These are phyloP conservation scores for Cytospora piceae DNA, from an alignment of 2,329 filamentous ascomycete genomes.

Conservation along the genomic window DNA sequence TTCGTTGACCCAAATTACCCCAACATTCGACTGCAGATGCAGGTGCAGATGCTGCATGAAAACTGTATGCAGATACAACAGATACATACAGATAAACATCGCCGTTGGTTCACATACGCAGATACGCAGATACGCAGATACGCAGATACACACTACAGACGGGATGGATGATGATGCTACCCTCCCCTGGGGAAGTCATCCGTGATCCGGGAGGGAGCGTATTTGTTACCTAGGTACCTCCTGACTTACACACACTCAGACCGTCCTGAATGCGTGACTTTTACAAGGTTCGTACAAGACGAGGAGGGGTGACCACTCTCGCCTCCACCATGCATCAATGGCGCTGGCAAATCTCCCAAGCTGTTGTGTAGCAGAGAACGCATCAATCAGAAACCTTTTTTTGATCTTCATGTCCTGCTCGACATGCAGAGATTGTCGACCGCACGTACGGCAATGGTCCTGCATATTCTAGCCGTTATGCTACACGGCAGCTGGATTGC, in stretches of 20 bases:
- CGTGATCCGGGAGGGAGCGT: conserved; percentile 3
- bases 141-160: not conserved
- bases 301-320: not conserved
- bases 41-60: not conserved
- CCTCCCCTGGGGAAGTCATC: conserved; percentile 11
- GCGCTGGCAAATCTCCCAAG: not conserved
- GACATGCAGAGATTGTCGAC: conserved; percentile 13
- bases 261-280: too few relatives aligned
- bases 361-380: conserved; percentile 2
- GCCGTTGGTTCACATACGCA: conserved; percentile 16
- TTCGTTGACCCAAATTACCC: not conserved
- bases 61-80: not conserved
- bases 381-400: conserved; percentile 19
- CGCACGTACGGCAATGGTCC: conserved; percentile 1
- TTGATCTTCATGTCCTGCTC: conserved; percentile 13
- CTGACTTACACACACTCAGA: too few relatives aligned
- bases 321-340: not conserved
- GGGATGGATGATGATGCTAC: conserved; percentile 22
- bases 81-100: not conserved
- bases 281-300: not conserved
- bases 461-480: conserved; percentile 20
- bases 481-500: conserved; percentile 6
- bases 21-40: not conserved
- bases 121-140: not conserved
- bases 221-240: not conserved